phyloP scores from a whole-genome alignment of 2,329 filamentous ascomycete genomes.

The Tricladium varicosporioides region DNA sequence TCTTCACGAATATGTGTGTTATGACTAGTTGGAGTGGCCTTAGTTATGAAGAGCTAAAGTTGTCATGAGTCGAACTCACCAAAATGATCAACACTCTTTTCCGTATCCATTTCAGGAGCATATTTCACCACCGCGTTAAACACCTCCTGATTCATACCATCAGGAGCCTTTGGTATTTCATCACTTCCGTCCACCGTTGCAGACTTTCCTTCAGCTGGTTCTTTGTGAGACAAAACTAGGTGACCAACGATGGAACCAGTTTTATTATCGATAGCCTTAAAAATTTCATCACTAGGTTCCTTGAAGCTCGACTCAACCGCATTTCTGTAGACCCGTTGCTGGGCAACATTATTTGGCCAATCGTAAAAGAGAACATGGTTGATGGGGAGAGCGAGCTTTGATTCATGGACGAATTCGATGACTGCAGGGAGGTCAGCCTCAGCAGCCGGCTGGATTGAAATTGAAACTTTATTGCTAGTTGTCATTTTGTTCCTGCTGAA shows the following conservation, averaged over 20 bases:
- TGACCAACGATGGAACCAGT: neutral
- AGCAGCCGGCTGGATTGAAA: neutral
- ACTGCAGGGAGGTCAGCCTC: neutral
- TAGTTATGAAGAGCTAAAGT: neutral
- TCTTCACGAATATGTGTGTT: constrained; percentile 4
- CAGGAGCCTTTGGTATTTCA: neutral
- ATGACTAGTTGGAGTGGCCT: neutral
- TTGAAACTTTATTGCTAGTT: neutral
- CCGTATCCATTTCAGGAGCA: neutral
- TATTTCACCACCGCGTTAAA: neutral
- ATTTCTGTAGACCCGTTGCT: neutral
- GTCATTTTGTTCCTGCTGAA: neutral
- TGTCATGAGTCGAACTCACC: neutral
- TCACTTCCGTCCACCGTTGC: neutral
- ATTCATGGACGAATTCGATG: neutral
- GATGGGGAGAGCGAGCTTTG: constrained; percentile 3
- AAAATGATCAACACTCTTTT: neutral
- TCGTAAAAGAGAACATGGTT: constrained; percentile 4
- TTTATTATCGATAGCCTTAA: constrained; percentile 3
- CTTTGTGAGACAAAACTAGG: neutral
- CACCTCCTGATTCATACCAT: constrained; percentile 1
- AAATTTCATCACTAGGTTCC: neutral
- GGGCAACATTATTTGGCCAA: constrained; percentile 6
- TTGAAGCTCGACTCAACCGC: neutral
- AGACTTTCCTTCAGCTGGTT: neutral